These are phyloP conservation scores for Zygotorulaspora chibaensis DNA, from an alignment of 805 yeast genomes.

Conservation along the genomic window DNA sequence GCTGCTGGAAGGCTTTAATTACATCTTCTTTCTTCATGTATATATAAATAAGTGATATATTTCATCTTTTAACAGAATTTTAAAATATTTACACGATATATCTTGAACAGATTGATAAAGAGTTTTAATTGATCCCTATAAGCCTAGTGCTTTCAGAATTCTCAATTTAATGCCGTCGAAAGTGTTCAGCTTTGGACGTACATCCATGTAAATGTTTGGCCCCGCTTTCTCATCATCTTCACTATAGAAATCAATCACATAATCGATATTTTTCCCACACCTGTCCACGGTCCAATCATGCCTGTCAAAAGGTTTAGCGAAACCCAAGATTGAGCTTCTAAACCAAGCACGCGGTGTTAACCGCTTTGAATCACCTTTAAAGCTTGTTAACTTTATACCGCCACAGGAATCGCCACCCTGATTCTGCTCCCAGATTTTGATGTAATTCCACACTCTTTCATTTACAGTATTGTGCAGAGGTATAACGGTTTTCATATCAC, in stretches of 20 bases:
- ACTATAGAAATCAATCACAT: slow-evolving; percentile 87
- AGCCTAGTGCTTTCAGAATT: slow-evolving; percentile 55
- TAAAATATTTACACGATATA: slow-evolving; percentile 7
- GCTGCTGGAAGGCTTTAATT: slow-evolving; percentile 32
- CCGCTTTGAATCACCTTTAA: slow-evolving; percentile 83
- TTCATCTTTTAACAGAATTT: background rate
- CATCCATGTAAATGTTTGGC: slow-evolving; percentile 72
- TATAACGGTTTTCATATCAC: slow-evolving; percentile 84
- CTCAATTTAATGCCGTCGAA: slow-evolving; percentile 78
- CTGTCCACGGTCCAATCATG: slow-evolving; percentile 92
- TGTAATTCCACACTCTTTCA: slow-evolving; percentile 87
- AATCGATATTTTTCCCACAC: slow-evolving; percentile 79
- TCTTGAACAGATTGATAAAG: background rate
- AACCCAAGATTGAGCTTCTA: slow-evolving; percentile 56
- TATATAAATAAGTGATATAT: slow-evolving; percentile 7
- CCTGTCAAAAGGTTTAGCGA: slow-evolving; percentile 83
- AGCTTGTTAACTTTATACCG: slow-evolving; percentile 77
- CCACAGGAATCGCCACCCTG: slow-evolving; percentile 66
- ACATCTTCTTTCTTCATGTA: slow-evolving; percentile 8
- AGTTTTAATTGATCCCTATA: slow-evolving; percentile 18
- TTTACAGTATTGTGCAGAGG: slow-evolving; percentile 94
- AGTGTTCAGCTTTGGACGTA: slow-evolving; percentile 82
- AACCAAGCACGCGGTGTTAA: slow-evolving; percentile 85
- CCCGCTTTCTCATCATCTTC: slow-evolving; percentile 36
- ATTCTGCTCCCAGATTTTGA: slow-evolving; percentile 72